phyloP scores from a whole-genome alignment of 2,329 filamentous ascomycete species.

The Pseudogymnoascus sp. region DNA sequence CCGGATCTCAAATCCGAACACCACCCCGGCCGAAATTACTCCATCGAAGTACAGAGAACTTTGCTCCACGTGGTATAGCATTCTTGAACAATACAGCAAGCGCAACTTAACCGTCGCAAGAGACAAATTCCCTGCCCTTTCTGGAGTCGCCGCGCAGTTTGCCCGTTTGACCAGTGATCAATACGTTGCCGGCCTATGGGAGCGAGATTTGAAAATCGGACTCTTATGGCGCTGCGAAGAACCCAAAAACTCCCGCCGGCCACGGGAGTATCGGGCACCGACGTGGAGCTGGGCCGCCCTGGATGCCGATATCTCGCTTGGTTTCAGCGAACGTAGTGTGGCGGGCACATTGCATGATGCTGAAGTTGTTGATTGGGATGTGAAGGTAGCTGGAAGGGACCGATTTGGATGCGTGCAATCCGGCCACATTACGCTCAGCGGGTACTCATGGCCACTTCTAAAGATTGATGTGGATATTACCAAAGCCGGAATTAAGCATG shows the following conservation, averaged over 20 bases:
- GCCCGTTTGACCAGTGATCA: slow-evolving; percentile 7
- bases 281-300: neutral
- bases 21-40: neutral
- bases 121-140: slow-evolving; percentile 12
- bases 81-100: slow-evolving; percentile 8
- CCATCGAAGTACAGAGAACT: neutral
- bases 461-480: neutral
- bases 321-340: neutral
- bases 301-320: neutral
- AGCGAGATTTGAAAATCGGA: slow-evolving; percentile 7
- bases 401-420: neutral
- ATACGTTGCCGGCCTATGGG: slow-evolving; percentile 14
- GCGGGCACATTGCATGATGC: neutral
- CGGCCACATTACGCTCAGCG: neutral
- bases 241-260: neutral
- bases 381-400: neutral
- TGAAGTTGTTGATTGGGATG: neutral
- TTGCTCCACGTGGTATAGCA: slow-evolving; percentile 1
- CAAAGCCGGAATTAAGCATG: neutral
- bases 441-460: neutral
- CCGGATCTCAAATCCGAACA: neutral
- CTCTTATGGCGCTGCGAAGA: neutral
- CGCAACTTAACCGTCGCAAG: slow-evolving; percentile 4
- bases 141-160: slow-evolving; percentile 11
- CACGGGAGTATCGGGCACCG: neutral